These are phyloP conservation scores for Cenococcum geophilum DNA, from an alignment of 495 filamentous ascomycete genomes.

Conservation along the genomic window DNA sequence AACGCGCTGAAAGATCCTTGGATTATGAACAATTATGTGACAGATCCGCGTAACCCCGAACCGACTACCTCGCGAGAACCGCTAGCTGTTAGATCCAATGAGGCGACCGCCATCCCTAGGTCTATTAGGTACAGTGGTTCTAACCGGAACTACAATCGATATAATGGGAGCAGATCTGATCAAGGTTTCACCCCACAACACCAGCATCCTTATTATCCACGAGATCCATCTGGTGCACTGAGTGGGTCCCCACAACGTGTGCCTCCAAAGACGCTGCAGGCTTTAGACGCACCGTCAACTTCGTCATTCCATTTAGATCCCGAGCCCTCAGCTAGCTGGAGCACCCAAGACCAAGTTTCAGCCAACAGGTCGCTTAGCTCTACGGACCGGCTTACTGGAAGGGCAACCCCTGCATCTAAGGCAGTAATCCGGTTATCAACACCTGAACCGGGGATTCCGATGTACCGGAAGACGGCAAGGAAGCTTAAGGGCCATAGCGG, in stretches of 20 bases:
- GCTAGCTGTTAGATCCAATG: neutral
- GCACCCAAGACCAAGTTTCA: neutral
- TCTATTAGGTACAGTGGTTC: neutral
- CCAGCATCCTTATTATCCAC: neutral
- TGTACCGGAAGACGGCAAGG: neutral
- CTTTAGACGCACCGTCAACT: neutral
- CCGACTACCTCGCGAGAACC: neutral
- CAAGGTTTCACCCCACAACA: neutral
- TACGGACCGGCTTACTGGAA: neutral
- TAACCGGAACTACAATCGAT: neutral
- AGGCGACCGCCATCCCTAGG: neutral
- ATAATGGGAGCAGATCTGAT: neutral
- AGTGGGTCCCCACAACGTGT: neutral
- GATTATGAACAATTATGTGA: neutral
- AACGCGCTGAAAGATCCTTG: neutral
- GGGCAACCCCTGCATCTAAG: neutral
- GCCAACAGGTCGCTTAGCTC: neutral
- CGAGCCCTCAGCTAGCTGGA: neutral
- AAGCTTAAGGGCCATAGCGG: conserved; percentile 1
- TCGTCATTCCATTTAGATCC: neutral
- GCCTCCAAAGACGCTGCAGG: neutral
- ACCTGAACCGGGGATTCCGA: neutral
- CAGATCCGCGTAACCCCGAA: neutral
- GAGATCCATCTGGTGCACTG: neutral
- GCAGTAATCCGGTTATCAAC: neutral